These are phyloP conservation scores for Eucalyptus regnans DNA, from an alignment of 345 rosid genomes.

Conservation along the genomic window DNA sequence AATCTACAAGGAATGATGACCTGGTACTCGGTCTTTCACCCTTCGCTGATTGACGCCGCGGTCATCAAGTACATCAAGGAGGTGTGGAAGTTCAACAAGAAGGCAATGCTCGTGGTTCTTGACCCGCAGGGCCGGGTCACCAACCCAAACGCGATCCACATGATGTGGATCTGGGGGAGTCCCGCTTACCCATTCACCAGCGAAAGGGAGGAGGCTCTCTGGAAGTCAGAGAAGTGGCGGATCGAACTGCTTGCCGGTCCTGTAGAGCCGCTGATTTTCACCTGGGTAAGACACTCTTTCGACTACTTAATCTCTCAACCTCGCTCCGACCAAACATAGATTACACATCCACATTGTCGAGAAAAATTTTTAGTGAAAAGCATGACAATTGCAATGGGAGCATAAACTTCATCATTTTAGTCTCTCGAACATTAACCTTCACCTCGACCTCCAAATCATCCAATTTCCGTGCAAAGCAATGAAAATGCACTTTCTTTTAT, in stretches of 20 bases:
- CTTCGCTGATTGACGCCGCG: constrained; percentile 26
- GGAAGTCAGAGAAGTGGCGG: constrained; percentile 49
- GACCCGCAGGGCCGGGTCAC: constrained; percentile 48
- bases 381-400: background rate
- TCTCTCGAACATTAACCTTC: background rate
- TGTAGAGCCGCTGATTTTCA: constrained; percentile 13
- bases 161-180: constrained; percentile 71
- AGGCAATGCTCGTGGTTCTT: constrained; percentile 37
- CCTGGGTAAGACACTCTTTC: constrained; percentile 22
- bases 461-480: background rate
- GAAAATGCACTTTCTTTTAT: background rate
- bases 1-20: constrained; percentile 24
- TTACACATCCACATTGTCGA: background rate
- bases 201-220: constrained; percentile 39
- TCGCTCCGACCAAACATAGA: background rate
- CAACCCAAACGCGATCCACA: constrained; percentile 41
- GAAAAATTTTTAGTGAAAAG: accelerated
- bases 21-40: constrained; percentile 50
- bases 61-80: constrained; percentile 52
- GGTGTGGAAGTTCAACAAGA: constrained; percentile 42
- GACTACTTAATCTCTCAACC: background rate
- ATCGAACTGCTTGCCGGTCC: constrained; percentile 33
- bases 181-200: constrained; percentile 46
- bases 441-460: background rate
- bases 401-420: background rate